Evolutionary conservation across 441 rosid genomes (phyloP), one percentile per base, ranked within the genome.

Genomic region (Populus hybrid): DNA sequence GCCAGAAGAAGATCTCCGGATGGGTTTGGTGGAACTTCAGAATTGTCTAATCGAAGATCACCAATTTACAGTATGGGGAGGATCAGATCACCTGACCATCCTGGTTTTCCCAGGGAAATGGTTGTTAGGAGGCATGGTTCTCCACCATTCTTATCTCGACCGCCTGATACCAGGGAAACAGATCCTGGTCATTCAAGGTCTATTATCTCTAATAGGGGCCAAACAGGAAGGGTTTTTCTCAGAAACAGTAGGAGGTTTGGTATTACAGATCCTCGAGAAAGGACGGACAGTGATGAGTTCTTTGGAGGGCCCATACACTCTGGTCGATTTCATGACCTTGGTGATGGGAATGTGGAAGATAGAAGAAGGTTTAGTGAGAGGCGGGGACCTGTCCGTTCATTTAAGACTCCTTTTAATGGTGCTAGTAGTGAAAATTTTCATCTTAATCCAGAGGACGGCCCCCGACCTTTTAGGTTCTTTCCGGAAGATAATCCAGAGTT

Each of bases 1-100:
- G 86, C 88, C 26, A 86, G 93, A 87, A 89, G 93, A 82, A 87
- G 98, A 80, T 84, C 99, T 34, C 92, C 90, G 3, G 92, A 92
- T 77, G 91, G 86, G 5, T 88, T 88, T 81, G 88, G 80, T 84
- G 91, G 92, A 68, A 87, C 85, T 65, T 79, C 87, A 73, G 94
- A 90, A 24, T 87, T 92, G 85, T 82, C 87, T 76, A 85, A 83
- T 80, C 86, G 84, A 75, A 86, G 92, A 73, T 91, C 97, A 73
- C 91, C 90, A 77, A 78, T 87, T 81, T 90, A 85, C 84, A 82
- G 94, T 84, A 85, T 81, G 87, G 92, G 87, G 68, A 89, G 92
- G 81, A 82, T 85, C 69, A 87, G 88, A 74, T 89, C 97, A 72
- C 97, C 97, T 61, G 92, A 90, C 10, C 90, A 87, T 71, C 75